Evolutionary conservation across 2,329 filamentous ascomycete species (phyloP), one percentile per base, ranked within the genome.

Genomic region (Simplicillium aogashimaense): DNA sequence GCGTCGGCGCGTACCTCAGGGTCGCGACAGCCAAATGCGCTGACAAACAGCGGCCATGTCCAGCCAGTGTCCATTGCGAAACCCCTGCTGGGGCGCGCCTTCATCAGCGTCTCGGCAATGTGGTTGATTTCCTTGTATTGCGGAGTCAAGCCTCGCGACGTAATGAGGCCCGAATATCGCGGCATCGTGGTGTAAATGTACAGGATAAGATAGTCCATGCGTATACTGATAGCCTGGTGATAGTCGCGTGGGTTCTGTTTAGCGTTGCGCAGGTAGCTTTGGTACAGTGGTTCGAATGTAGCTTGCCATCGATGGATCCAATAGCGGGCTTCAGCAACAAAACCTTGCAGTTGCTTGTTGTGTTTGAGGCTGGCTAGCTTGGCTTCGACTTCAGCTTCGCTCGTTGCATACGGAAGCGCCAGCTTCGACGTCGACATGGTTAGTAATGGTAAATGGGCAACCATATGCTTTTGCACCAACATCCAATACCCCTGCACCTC

Each of bases 51-150:
- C 0, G 64, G 63, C 63, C 66, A 66, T 7, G 64, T 65, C 50
- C 63, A 66, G 1, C 66, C 66, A 3, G 63, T 59, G 42, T 69
- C 65, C 61, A 69, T 64, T 1, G 66, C 58, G 43, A 69, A 68
- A 38, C 55, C 55, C n/a, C 60, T 61, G 42, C 49, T 62, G 10
- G 52, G 58, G 11, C 58, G 55, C 10, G 53, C 50, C 18, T 47
- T 45, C 17, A 69, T 56, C 3, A 69, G 43, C 3, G 54, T 57
- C 40, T 63, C 61, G 6, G 58, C 55, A 6, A 66, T 55, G 1
- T 44, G 43, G 28, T 59, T 65, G 15, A 69, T 59, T 47, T 69
- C 65, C 12, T 50, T 57, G 44, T 68, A 67, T 30, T 63, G 55
- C 0, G 64, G 61, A 4, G 64, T 69, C 34, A 68, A 54, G 4